Evolutionary conservation across 805 yeast species (phyloP).

Genomic region (Candida manassasensis): DNA sequence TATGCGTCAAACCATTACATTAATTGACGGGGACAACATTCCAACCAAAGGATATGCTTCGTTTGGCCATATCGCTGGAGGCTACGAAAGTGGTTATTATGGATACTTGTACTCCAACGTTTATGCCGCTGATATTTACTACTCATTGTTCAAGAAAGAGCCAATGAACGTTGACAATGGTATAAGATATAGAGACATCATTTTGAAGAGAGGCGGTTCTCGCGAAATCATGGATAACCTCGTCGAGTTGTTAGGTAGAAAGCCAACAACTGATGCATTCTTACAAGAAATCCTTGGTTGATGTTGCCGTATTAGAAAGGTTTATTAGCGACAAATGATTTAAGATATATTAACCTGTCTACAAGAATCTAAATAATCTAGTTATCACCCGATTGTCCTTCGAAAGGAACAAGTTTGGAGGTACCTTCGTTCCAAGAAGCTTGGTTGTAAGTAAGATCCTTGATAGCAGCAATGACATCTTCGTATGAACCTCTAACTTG

Average conservation of each 20-base stretch:
- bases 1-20: constrained; percentile 56
- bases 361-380: constrained; percentile 2
- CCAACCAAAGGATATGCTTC: constrained; percentile 66
- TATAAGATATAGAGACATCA: constrained; percentile 60
- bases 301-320: background rate
- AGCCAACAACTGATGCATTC: constrained; percentile 71
- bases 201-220: constrained; percentile 70
- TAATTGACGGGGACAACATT: constrained; percentile 52
- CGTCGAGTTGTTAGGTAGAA: constrained; percentile 65
- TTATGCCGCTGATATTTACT: constrained; percentile 79
- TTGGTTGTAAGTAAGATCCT: constrained; percentile 69
- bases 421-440: constrained; percentile 86
- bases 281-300: constrained; percentile 49
- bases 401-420: constrained; percentile 64
- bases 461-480: constrained; percentile 66
- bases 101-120: constrained; percentile 86
- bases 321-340: background rate
- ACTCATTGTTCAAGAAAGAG: constrained; percentile 59
- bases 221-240: constrained; percentile 63
- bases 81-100: constrained; percentile 82
- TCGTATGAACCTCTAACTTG: constrained; percentile 91
- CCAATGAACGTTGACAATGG: constrained; percentile 66
- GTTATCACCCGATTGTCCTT: constrained; percentile 50
- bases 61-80: constrained; percentile 76
- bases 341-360: too few species aligned